phyloP scores from a whole-genome alignment of 345 rosid genomes.

The Punica granatum region DNA sequence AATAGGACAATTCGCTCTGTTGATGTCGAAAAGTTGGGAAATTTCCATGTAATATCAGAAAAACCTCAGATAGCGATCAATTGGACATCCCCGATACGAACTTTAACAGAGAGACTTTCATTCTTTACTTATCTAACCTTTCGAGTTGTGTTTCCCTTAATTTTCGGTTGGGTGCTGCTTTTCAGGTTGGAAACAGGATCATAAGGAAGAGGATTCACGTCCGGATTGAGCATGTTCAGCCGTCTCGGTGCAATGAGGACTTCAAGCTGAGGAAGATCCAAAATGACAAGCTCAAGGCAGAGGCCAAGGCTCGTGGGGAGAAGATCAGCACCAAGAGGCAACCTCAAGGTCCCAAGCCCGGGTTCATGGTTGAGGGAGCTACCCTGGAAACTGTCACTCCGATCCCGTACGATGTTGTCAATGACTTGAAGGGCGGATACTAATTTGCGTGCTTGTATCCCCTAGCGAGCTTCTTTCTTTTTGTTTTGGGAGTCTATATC shows the following conservation, averaged over 20 bases:
- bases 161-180: background rate
- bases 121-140: background rate
- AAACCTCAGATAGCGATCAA: background rate
- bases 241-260: constrained; percentile 65
- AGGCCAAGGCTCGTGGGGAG: constrained; percentile 63
- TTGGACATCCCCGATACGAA: background rate
- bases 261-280: constrained; percentile 41
- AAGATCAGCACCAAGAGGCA: constrained; percentile 71
- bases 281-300: constrained; percentile 62
- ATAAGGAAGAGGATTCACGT: constrained; percentile 77
- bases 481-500: background rate
- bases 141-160: background rate
- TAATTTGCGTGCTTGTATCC: constrained; percentile 2
- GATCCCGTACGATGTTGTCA: constrained; percentile 79
- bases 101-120: background rate
- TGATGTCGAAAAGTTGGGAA: background rate
- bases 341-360: constrained; percentile 78
- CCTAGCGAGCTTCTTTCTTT: background rate
- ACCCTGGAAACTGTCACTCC: constrained; percentile 71
- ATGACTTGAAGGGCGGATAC: constrained; percentile 86
- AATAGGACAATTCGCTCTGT: background rate
- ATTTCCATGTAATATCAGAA: background rate
- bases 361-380: constrained; percentile 80
- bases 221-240: constrained; percentile 67
- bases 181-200: constrained; percentile 59